Conservation (phyloP, 495 filamentous ascomycete genomes). For the Entonaema liquescens region DNA sequence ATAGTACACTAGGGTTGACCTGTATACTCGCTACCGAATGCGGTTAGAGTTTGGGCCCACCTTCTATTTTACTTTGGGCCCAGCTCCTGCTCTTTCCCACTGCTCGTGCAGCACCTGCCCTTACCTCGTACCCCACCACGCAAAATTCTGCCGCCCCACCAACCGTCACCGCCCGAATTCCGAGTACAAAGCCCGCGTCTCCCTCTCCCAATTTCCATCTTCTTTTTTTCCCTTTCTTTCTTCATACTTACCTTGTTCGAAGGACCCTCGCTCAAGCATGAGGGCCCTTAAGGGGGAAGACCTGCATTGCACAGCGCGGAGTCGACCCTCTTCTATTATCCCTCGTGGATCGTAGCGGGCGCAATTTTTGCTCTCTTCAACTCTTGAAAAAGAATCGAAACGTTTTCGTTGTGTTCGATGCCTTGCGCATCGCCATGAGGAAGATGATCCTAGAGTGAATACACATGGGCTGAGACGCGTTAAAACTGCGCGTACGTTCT, state of each 20-base stretch:
- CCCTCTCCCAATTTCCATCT: constrained; percentile 1
- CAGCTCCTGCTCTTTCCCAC: not conserved
- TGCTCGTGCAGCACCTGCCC: not conserved
- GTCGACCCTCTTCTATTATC: constrained; percentile 72
- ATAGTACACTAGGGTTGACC: not conserved
- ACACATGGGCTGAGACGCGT: too few species aligned
- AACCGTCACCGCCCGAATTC: constrained; percentile 1
- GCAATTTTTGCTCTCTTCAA: constrained; percentile 45
- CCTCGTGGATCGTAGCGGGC: constrained; percentile 69
- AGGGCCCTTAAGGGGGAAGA: constrained; percentile 67
- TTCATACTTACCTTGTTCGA: too few species aligned
- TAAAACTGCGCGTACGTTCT: too few species aligned
- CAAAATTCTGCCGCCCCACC: constrained; percentile 16
- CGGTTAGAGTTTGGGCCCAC: not conserved
- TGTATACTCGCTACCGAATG: not conserved
- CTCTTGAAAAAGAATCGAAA: not conserved
- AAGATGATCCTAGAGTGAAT: constrained; percentile 26
- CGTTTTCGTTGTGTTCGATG: constrained; percentile 37
- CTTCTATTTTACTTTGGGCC: not conserved
- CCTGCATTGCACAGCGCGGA: constrained; percentile 84
- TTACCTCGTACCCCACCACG: not conserved
- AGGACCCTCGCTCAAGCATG: constrained; percentile 68
- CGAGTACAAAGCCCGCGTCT: constrained; percentile 1
- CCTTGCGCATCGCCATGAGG: constrained; percentile 36
- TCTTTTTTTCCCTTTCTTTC: constrained; percentile 68